Conservation (phyloP, 345 rosid genomes). For the Citrus maxima region DNA sequence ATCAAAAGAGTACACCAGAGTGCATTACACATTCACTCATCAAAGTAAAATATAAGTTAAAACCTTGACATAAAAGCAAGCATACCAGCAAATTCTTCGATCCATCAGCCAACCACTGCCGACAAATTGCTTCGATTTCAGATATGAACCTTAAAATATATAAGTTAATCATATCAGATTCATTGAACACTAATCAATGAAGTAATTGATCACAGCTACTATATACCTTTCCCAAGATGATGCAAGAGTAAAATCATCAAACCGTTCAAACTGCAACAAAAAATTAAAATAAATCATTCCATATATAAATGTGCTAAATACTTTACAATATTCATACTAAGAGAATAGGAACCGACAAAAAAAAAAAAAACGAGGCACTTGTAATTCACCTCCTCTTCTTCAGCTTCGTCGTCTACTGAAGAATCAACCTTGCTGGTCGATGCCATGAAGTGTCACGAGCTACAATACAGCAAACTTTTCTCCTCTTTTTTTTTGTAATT, state of each 20-base stretch:
- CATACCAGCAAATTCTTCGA: constrained; percentile 76
- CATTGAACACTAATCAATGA: neutral
- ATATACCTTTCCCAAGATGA: constrained; percentile 95
- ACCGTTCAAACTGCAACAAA: constrained; percentile 65
- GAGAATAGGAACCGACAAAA: neutral
- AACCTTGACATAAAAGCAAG: constrained; percentile 8
- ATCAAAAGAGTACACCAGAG: neutral
- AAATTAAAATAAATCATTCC: neutral
- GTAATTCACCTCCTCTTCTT: constrained; percentile 36
- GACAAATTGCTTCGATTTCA: constrained; percentile 86
- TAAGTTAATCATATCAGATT: neutral
- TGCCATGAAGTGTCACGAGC: constrained; percentile 46
- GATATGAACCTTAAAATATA: constrained; percentile 70
- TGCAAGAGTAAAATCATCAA: constrained; percentile 95
- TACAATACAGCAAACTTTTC: neutral
- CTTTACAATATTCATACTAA: neutral
- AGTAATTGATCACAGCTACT: neutral
- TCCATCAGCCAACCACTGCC: constrained; percentile 93
- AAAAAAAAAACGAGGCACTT: neutral
- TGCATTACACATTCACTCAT: neutral
- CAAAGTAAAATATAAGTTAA: constrained; percentile 7
- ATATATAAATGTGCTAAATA: neutral
- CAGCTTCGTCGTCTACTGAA: constrained; percentile 51
- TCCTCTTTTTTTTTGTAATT: too few relatives aligned
- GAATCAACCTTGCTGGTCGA: constrained; percentile 46